Percentiles rank a stretch among this genome's conserved stretches.
Conservation (phyloP, 805 yeast species). For the Tetrapisispora taiwanensis region DNA sequence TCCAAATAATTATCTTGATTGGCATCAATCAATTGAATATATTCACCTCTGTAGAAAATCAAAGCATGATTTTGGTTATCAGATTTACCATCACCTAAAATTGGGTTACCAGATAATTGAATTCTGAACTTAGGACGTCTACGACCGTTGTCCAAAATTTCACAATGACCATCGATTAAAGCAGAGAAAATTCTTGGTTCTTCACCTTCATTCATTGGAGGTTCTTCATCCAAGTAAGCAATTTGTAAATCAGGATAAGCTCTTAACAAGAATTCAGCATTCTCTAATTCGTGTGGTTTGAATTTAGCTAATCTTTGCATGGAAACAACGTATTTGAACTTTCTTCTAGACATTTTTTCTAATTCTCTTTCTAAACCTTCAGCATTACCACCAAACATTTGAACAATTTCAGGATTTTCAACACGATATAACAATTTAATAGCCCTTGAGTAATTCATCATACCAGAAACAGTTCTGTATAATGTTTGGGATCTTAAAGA, state of each 20-base stretch:
- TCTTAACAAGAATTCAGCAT: conserved; percentile 69
- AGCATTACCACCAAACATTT: conserved; percentile 97
- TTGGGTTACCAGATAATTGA: conserved; percentile 74
- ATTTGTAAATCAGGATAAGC: conserved; percentile 82
- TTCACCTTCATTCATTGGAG: conserved; percentile 60
- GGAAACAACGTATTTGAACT: conserved; percentile 70
- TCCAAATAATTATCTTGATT: conserved; percentile 80
- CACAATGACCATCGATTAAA: conserved; percentile 73
- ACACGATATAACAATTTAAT: conserved; percentile 87
- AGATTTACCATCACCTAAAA: conserved; percentile 81
- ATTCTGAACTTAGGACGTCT: conserved; percentile 70
- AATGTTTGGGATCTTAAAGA: conserved; percentile 93
- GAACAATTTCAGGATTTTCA: conserved; percentile 90
- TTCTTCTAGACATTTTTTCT: conserved; percentile 79
- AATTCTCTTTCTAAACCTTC: conserved; percentile 92
- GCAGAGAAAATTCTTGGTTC: conserved; percentile 67
- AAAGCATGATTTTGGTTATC: conserved; percentile 79
- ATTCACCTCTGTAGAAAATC: conserved; percentile 76
- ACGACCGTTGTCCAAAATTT: conserved; percentile 59
- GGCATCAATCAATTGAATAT: conserved; percentile 75
- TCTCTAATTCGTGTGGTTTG: conserved; percentile 63
- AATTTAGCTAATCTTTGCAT: conserved; percentile 77
- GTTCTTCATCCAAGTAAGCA: conserved; percentile 91
- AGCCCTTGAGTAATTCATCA: conserved; percentile 97
- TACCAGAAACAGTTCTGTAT: conserved; percentile 95